phyloP scores from a whole-genome alignment of 306 rosid genomes.

The Cicer chorassanicum region DNA sequence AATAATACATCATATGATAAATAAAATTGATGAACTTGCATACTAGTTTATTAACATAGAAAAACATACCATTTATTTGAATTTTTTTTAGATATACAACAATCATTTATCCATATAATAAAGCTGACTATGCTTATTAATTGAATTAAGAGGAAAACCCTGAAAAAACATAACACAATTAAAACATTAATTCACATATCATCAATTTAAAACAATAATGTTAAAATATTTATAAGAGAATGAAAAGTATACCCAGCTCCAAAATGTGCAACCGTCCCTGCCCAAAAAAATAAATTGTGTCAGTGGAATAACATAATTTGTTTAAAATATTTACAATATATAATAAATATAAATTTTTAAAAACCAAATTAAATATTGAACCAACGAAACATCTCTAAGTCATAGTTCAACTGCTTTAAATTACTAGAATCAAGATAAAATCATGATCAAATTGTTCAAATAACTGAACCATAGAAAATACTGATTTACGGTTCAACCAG shows the following conservation, averaged over 20 bases:
- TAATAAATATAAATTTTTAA: no score
- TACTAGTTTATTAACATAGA: conserved; percentile 25
- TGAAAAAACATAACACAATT: conserved; percentile 51
- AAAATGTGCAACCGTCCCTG: conserved; percentile 87
- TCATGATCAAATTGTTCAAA: not conserved
- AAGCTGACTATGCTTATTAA: conserved; percentile 88
- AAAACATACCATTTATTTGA: conserved; percentile 80
- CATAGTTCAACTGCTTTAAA: not conserved
- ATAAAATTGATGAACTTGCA: conserved; percentile 1
- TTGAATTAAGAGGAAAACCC: conserved; percentile 96
- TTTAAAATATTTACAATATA: not conserved
- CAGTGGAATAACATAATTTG: conserved; percentile 15
- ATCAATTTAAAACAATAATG: conserved; percentile 23
- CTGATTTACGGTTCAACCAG: not conserved
- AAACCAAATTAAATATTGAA: not conserved
- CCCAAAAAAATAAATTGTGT: conserved; percentile 33
- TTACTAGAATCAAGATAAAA: not conserved
- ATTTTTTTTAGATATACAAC: conserved; percentile 61
- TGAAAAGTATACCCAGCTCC: conserved; percentile 83
- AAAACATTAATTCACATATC: conserved; percentile 8
- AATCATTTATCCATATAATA: conserved; percentile 84
- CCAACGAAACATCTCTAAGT: not conserved
- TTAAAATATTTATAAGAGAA: conserved; percentile 33
- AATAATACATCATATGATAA: not conserved
- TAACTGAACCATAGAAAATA: not conserved